These are phyloP conservation scores for Cryptococcus sp. DNA, from an alignment of 1,284 basidiomycete genomes.

Conservation along the genomic window DNA sequence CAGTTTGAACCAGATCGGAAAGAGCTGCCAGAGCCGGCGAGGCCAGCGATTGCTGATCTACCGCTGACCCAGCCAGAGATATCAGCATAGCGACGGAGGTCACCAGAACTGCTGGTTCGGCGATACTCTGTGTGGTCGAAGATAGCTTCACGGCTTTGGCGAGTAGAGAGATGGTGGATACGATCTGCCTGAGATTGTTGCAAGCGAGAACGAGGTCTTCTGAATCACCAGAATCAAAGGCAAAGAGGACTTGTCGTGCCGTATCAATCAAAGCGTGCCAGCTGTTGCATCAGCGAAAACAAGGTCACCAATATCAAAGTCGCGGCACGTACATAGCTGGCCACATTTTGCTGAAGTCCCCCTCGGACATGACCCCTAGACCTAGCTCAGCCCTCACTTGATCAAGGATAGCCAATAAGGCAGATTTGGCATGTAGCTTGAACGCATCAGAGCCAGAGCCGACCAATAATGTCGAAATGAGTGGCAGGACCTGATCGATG, in stretches of 20 bases:
- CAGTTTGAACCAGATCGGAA: conserved; percentile 14
- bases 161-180: conserved; percentile 15
- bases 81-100: conserved; percentile 27
- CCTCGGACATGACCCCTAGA: not conserved
- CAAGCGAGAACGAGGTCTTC: conserved; percentile 29
- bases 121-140: conserved; percentile 11
- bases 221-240: conserved; percentile 32
- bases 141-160: conserved; percentile 14
- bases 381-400: conserved; percentile 5
- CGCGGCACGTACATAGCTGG: not conserved
- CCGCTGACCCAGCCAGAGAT: conserved; percentile 27
- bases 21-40: conserved; percentile 23
- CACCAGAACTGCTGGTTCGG: conserved; percentile 23
- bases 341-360: no score
- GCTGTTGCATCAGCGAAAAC: conserved; percentile 11
- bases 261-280: conserved; percentile 39
- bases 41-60: conserved; percentile 29
- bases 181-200: conserved; percentile 23
- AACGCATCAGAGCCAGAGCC: not conserved
- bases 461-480: conserved; percentile 18
- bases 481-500: conserved; percentile 16
- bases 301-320: no score
- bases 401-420: not conserved
- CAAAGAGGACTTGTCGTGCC: conserved; percentile 31
- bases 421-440: not conserved